Evolutionary conservation across 202 grass and related monocot species (phyloP), one percentile per base, ranked within the genome.

Genomic region (Zizania palustris): DNA sequence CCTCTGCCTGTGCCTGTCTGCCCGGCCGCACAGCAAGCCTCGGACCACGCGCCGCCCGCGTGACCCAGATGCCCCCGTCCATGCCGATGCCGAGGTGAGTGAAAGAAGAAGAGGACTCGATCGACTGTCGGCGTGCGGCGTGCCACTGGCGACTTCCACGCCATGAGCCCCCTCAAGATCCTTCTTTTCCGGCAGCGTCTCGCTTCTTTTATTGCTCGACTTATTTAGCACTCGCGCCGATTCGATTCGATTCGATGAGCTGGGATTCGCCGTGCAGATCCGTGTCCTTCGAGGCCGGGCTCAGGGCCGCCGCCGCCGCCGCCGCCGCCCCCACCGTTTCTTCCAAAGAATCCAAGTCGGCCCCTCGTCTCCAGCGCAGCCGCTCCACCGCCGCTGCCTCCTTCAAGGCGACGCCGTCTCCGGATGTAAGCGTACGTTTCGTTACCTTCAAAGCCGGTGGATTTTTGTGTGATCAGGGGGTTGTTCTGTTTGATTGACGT

Each of bases 221-320:
- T 77, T 33, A 63, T 74, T 78, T 22, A 42, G 46, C 9, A 11
- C 44, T 20, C 15, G 7, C 21, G 4, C 51, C 51, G 51, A 55
- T 55, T 55, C 48, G 71, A 71, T 84, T 67, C 50, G 60, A 19
- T 67, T 79, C 44, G 5, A 81, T 84, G 76, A 84, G 70, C 72
- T 85, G 77, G 65, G 82, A 85, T 88, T 76, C 72, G 45, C 72
- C 72, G n/a, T 80, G 82, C 86, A 89, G 86, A 85, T 85, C 82
- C 86, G 86, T 82, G 11, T 88, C 86, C 65, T 85, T 81, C 86
- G 82, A 88, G 72, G 86, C 86, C 58, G 86, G 82, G 1, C 77
- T 88, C 65, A 61, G 86, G 72, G 64, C 21, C 1, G 1, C 28
- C 8, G 12, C 22, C 10, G 13, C 45, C 9, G 5, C 64, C 72